Evolutionary conservation across 495 filamentous ascomycete species (phyloP).

Genomic region (Hyphodiscus hymeniophilus): DNA sequence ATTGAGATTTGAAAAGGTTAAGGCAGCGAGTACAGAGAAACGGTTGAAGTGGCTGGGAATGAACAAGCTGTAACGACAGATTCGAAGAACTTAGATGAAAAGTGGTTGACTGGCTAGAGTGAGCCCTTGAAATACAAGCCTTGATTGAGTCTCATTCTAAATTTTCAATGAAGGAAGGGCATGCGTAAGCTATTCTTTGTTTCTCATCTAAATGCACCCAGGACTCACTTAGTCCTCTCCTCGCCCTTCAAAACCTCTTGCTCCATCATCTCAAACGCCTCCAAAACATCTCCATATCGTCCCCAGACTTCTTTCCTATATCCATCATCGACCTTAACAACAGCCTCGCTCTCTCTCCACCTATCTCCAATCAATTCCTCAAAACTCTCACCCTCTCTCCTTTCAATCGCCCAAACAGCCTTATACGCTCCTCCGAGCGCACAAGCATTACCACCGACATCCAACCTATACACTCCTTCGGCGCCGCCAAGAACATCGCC

Average conservation of each 20-base stretch:
- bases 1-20: too few species aligned
- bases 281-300: slow-evolving; percentile 65
- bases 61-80: too few species aligned
- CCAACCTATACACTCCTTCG: slow-evolving; percentile 85
- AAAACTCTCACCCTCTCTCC: slow-evolving; percentile 62
- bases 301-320: slow-evolving; percentile 68
- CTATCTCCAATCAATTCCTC: slow-evolving; percentile 74
- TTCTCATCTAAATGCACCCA: not conserved
- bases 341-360: slow-evolving; percentile 78
- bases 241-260: slow-evolving; percentile 48
- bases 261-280: slow-evolving; percentile 78
- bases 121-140: too few species aligned
- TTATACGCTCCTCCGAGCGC: slow-evolving; percentile 95
- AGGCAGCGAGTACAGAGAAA: too few species aligned
- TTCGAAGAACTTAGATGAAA: too few species aligned
- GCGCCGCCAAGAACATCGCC: slow-evolving; percentile 81
- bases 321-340: slow-evolving; percentile 73
- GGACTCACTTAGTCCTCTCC: slow-evolving; percentile 18
- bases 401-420: slow-evolving; percentile 83
- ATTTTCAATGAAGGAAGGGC: too few species aligned
- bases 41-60: too few species aligned
- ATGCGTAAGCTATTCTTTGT: too few species aligned
- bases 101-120: too few species aligned
- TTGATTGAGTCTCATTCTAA: too few species aligned
- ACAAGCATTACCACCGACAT: slow-evolving; percentile 94